Percentiles rank a stretch among this genome's conserved stretches.
Conservation (phyloP, 2,329 filamentous ascomycete genomes). For the Berkeleyomyces basicola region DNA sequence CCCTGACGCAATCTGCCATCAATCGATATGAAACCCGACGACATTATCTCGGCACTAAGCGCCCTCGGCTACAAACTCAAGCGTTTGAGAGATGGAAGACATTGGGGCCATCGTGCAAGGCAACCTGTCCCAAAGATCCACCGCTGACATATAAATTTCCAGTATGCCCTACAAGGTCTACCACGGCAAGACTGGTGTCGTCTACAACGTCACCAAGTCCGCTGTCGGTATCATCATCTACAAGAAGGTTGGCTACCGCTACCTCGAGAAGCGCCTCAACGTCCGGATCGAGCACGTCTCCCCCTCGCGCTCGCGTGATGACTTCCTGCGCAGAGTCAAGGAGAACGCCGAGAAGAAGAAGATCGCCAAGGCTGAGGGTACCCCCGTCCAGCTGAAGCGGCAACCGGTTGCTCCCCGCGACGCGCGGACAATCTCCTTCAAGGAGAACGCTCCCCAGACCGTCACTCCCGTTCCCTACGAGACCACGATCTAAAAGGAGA, state of each 20-base stretch:
- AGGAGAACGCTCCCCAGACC: constrained; percentile 79
- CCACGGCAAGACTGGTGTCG: constrained; percentile 95
- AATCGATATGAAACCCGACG: neutral
- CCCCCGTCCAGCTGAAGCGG: constrained; percentile 84
- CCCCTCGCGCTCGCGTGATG: constrained; percentile 88
- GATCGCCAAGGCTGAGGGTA: constrained; percentile 80
- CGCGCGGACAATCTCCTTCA: constrained; percentile 60
- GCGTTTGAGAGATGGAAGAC: neutral
- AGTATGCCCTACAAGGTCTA: constrained; percentile 99
- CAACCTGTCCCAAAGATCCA: neutral
- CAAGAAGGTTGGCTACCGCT: constrained; percentile 98
- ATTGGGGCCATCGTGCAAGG: neutral
- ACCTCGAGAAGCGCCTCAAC: constrained; percentile 99
- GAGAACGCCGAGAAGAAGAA: constrained; percentile 82
- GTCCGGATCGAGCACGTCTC: constrained; percentile 94
- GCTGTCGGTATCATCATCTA: constrained; percentile 97
- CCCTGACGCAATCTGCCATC: constrained; percentile 3
- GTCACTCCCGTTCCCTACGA: constrained; percentile 88
- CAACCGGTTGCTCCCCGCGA: constrained; percentile 65
- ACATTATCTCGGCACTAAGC: neutral
- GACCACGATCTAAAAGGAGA: constrained; percentile 71
- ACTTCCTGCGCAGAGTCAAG: constrained; percentile 95
- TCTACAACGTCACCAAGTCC: constrained; percentile 98
- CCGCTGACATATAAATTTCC: constrained; percentile 16
- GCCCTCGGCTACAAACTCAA: neutral